Evolutionary conservation across 345 rosid genomes (phyloP), one percentile per base, ranked within the genome.

Genomic region (Theobroma cacao): DNA sequence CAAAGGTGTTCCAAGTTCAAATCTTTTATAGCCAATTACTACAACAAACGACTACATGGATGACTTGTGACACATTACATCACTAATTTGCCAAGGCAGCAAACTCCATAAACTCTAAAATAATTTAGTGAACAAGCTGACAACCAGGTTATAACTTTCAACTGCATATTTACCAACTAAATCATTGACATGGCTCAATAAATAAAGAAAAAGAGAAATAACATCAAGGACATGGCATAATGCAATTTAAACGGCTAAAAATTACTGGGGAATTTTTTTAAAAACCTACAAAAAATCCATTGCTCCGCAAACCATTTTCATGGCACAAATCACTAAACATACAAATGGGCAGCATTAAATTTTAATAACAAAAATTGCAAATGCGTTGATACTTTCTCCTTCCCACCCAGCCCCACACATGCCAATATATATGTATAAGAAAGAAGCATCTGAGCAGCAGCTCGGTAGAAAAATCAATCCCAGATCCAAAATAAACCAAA

Each of bases 401-500:
- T 11, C 45, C 45, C 45, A 1, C 45, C 45, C 10, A 7, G 7
- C 45, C 45, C 7, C 7, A 8, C 45, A 7, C n/a, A n/a, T n/a
- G 10, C 7, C 7, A 41, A 41, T 41, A 41, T 6, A 41, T 7
- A 8, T 1, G 9, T 6, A 41, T 5, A 1, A 41, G 9, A 41
- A 41, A 7, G 45, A 41, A 41, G 9, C 45, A 41, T 41, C 45
- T 41, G 7, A 9, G 45, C 45, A 26, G n/a, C 40, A 34, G 22
- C 62, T 11, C 62, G 61, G 18, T 10, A 55, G 9, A 52, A 52
- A 52, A 47, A 48, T 18, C 61, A 52, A 71, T 12, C 30, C 15
- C 73, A 68, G 73, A 68, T 68, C 31, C 73, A 69, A 47, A 48
- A 69, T 3, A 45, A 69, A 28, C 38, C 40, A 69, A 69, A 26